Evolutionary conservation across 2,329 filamentous ascomycete genomes (phyloP), one percentile per base, ranked within the genome.

Genomic region (Triangularia verruculosa): DNA sequence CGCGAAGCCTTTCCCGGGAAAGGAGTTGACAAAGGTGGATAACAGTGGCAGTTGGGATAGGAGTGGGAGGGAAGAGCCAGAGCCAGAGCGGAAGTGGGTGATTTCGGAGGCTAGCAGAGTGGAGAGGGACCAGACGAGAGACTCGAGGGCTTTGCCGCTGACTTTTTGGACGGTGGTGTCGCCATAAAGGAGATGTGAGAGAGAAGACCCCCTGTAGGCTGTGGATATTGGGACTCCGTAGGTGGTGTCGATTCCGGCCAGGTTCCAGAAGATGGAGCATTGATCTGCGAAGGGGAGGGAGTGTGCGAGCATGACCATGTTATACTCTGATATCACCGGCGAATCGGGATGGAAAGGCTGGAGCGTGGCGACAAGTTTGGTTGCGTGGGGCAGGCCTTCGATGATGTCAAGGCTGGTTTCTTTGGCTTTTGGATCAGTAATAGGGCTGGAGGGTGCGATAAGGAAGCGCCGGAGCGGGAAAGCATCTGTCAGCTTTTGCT

Each of bases 241-340:
- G 9, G 22, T 25, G 7, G n/a, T 47, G 20, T 66, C 61, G 5
- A 20, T 3, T 11, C 58, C 61, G 5, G 56, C 22, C 4, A 63
- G 53, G 27, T 66, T 63, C 64, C 64, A 66, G 22, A 66, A 66
- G 52, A 66, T 66, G 43, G 25, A 25, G 25, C 64, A 66, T 34
- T 59, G 61, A 13, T 66, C 61, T 7, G 22, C 24, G 51, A 66
- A 66, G 13, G 64, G 61, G n/a, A 63, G 47, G 2, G 55, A 47
- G 34, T 66, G 64, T 13, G 61, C 53, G 39, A 66, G 22, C 53
- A 66, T 51, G 39, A 47, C 52, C 32, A 59, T 51, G 57, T 54
- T 43, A 51, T 66, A 63, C 17, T 61, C 57, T n/a, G 57, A 51
- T 13, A 59, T 59, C 12, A 43, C n/a, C 2, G 27, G 15, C 30